A percentile compares a stretch with the other conserved stretches of the same genome.
Evolutionary conservation across 495 filamentous ascomycete species (phyloP).

Genomic region (Hypoxylon perforatum): DNA sequence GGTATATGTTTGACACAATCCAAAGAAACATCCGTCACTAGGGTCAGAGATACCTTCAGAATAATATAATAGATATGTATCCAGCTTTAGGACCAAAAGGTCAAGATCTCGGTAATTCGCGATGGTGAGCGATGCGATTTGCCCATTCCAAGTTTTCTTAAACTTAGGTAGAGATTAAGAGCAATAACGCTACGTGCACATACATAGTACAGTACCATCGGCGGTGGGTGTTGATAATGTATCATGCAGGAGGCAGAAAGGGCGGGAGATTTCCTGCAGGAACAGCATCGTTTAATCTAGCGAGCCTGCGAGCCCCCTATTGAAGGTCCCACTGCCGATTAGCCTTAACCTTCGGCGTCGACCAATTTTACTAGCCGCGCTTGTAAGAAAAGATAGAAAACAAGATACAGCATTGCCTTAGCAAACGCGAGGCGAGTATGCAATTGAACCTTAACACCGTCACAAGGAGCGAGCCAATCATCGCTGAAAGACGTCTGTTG

Average conservation of each 20-base stretch:
- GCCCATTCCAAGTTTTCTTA: too few relatives aligned
- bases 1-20: constrained; percentile 15
- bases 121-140: too few relatives aligned
- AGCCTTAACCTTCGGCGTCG: neutral
- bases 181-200: neutral
- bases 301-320: constrained; percentile 20
- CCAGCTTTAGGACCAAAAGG: too few relatives aligned
- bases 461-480: constrained; percentile 19
- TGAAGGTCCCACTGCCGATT: constrained; percentile 8
- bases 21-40: too few relatives aligned
- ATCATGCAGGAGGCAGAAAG: constrained; percentile 40
- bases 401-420: too few relatives aligned
- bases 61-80: neutral
- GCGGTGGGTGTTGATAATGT: constrained; percentile 39
- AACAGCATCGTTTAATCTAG: constrained; percentile 19
- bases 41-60: too few relatives aligned
- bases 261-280: constrained; percentile 37
- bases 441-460: constrained; percentile 25
- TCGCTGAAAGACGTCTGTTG: constrained; percentile 10
- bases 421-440: too few relatives aligned
- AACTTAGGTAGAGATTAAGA: neutral
- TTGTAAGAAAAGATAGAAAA: neutral
- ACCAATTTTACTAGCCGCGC: constrained; percentile 21
- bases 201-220: constrained; percentile 20
- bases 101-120: too few relatives aligned